phyloP scores from a whole-genome alignment of 129 eudicot genomes.

The Smallanthus sonchifolius region DNA sequence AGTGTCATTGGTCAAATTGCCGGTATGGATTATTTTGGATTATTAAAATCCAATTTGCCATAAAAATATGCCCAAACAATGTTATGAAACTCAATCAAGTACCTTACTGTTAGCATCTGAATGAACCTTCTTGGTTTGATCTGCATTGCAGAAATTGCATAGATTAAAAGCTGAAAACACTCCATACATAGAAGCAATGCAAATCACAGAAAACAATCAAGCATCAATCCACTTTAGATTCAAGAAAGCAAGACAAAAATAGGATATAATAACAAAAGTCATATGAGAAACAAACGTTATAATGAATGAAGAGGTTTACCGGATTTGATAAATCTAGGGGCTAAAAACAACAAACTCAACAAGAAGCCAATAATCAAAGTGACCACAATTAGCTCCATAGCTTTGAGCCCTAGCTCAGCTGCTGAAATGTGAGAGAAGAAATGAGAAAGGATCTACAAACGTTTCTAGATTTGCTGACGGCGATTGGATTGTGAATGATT shows the following conservation, averaged over 20 bases:
- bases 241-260: neutral
- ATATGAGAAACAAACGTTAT: too few relatives aligned
- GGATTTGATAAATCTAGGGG: conserved; percentile 53
- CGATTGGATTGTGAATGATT: too few relatives aligned
- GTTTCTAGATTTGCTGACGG: too few relatives aligned
- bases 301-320: conserved; percentile 25
- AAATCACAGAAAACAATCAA: neutral
- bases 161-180: neutral
- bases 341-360: conserved; percentile 35
- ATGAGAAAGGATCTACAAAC: neutral
- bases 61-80: neutral
- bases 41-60: too few relatives aligned
- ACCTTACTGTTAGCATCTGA: conserved; percentile 44
- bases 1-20: too few relatives aligned
- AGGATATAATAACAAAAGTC: neutral
- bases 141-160: conserved; percentile 37
- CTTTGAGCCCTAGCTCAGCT: conserved; percentile 25
- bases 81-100: neutral
- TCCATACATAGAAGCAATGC: neutral
- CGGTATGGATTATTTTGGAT: too few relatives aligned
- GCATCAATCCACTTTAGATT: conserved; percentile 9
- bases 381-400: conserved; percentile 47
- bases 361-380: conserved; percentile 58
- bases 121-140: conserved; percentile 37
- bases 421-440: neutral